phyloP scores from a whole-genome alignment of 495 filamentous ascomycete species.

The Pseudomonodictys pantanalensis region DNA sequence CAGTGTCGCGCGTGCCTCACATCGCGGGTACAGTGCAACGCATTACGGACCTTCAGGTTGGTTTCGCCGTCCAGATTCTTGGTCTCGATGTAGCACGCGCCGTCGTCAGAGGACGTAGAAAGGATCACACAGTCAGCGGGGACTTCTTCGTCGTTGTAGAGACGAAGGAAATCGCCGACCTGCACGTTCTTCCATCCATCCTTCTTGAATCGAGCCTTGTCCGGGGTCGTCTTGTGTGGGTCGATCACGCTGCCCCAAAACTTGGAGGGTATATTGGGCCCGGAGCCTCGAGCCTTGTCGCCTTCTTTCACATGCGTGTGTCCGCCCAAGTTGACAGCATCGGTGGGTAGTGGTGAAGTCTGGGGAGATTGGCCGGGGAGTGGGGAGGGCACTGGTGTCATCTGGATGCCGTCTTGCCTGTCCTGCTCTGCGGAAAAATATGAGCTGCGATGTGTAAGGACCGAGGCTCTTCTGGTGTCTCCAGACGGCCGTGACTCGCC shows the following conservation, averaged over 20 bases:
- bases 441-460: slow-evolving; percentile 61
- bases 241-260: slow-evolving; percentile 66
- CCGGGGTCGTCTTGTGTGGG: slow-evolving; percentile 54
- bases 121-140: slow-evolving; percentile 93
- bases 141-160: slow-evolving; percentile 95
- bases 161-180: slow-evolving; percentile 93
- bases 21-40: slow-evolving; percentile 77
- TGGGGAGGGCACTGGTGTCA: slow-evolving; percentile 92
- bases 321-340: slow-evolving; percentile 27
- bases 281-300: slow-evolving; percentile 5
- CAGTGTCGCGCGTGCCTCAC: slow-evolving; percentile 90
- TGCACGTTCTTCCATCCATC: slow-evolving; percentile 95
- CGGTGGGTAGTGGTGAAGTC: neutral
- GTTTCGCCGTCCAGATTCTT: slow-evolving; percentile 98
- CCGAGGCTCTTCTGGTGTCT: slow-evolving; percentile 63
- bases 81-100: slow-evolving; percentile 95
- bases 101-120: slow-evolving; percentile 92
- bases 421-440: slow-evolving; percentile 50
- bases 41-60: slow-evolving; percentile 92
- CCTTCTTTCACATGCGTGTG: slow-evolving; percentile 20
- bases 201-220: slow-evolving; percentile 76
- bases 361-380: slow-evolving; percentile 50
- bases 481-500: slow-evolving; percentile 58
- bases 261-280: slow-evolving; percentile 6
- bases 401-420: slow-evolving; percentile 67